These are phyloP conservation scores for Trichoderma reesei DNA, from an alignment of 495 filamentous ascomycete species.

Conservation along the genomic window DNA sequence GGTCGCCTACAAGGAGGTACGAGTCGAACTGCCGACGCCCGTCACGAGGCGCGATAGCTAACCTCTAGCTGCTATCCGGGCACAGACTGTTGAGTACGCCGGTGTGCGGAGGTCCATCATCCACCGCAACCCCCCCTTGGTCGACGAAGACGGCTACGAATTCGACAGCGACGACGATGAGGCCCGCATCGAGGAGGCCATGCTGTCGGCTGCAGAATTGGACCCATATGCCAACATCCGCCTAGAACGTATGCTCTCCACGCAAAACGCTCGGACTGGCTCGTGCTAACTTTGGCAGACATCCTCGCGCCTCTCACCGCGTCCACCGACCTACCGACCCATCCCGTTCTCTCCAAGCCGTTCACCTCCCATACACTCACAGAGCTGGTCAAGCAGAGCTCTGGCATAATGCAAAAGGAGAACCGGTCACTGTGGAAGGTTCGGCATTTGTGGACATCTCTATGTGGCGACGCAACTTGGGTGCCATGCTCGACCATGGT, in stretches of 20 bases:
- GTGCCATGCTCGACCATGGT: conserved; percentile 59
- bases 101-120: conserved; percentile 81
- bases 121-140: conserved; percentile 56
- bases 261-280: neutral
- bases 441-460: conserved; percentile 64
- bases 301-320: conserved; percentile 80
- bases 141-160: conserved; percentile 83
- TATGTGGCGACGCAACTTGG: conserved; percentile 74
- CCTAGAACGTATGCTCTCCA: conserved; percentile 59
- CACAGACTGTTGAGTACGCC: conserved; percentile 70
- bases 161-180: conserved; percentile 75
- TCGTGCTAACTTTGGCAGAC: conserved; percentile 42
- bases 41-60: conserved; percentile 14
- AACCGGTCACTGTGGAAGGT: conserved; percentile 62
- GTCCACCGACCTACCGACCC: conserved; percentile 71
- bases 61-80: neutral
- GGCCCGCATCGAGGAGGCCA: conserved; percentile 48
- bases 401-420: conserved; percentile 66
- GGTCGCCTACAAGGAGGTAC: conserved; percentile 76
- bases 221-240: conserved; percentile 76
- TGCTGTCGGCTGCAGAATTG: conserved; percentile 60
- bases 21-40: conserved; percentile 13
- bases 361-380: conserved; percentile 76
- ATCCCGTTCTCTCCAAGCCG: conserved; percentile 73
- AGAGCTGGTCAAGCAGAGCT: conserved; percentile 60